A percentile compares a stretch with the other conserved stretches of the same genome.
These are phyloP conservation scores for Fusarium lyarnte DNA, from an alignment of 2,329 filamentous ascomycete genomes.

Conservation along the genomic window DNA sequence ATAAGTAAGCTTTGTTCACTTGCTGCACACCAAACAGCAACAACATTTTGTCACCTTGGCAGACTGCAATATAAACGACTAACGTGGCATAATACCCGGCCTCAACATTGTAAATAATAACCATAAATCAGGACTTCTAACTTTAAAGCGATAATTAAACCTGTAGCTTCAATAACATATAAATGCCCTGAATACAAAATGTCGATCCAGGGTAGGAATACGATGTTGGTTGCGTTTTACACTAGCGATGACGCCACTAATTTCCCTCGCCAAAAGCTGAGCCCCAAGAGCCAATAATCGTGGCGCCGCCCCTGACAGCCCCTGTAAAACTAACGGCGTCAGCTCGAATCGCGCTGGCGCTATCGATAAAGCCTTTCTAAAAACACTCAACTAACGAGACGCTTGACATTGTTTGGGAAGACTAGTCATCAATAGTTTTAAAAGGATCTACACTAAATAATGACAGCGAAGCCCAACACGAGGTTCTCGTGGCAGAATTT, in stretches of 20 bases:
- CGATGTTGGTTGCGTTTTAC: background rate
- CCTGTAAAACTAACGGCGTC: background rate
- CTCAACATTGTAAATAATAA: fast-evolving
- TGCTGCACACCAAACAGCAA: fast-evolving
- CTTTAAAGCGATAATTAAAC: fast-evolving
- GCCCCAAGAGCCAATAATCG: background rate
- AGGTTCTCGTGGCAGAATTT: background rate
- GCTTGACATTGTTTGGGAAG: background rate
- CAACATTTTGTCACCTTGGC: fast-evolving
- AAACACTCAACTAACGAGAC: background rate
- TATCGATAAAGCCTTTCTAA: background rate
- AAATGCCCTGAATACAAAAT: background rate
- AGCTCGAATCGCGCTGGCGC: background rate
- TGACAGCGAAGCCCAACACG: background rate
- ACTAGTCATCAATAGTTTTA: background rate
- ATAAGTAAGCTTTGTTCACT: fast-evolving
- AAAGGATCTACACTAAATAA: background rate
- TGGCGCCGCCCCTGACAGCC: background rate
- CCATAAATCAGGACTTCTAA: fast-evolving
- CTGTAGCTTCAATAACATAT: fast-evolving
- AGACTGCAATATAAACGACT: too few species aligned
- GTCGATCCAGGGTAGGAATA: background rate
- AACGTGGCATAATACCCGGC: fast-evolving
- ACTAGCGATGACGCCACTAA: background rate
- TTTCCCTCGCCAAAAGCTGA: background rate